Base-by-base conservation (phyloP, 192 early-diverging fungal species). In the Dispira simplex region DNA sequence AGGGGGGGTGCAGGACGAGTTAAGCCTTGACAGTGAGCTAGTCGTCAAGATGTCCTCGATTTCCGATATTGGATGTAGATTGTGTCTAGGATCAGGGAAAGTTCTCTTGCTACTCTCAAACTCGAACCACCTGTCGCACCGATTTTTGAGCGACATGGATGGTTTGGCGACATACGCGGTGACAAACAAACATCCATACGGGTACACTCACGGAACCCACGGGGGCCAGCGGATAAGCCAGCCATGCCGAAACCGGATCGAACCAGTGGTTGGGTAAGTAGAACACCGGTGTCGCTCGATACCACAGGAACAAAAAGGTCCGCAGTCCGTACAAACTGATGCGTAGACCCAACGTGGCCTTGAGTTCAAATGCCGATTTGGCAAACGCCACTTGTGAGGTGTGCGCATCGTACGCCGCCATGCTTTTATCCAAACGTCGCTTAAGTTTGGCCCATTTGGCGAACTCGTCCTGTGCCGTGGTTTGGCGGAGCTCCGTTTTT, bases 371-470 rank as follows among this genome's bases (percentile, higher is more conserved):
- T 3, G 81, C 74, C 1, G 86, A 81, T 66, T 82, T 83, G 60
- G 79, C 73, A 46, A 79, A 74, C 5, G 80, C 81, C 44, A 88
- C 78, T 27, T 86, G 81, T 62, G 45, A 46, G 46, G 23, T 43
- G 55, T 79, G 57, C 32, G 74, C 77, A 55, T 92, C 88, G 49
- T 85, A 82, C 56, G 83, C 82, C n/a, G 79, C 78, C 13, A 85
- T 78, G 47, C 75, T 68, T 32, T 81, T 80, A 68, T 94, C 92
- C 62, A 90, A 76, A 64, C 81, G 79, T 66, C 92, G 81, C 46
- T 87, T 81, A 67, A 91, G 67, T 75, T 90, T 91, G 46, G 92
- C 92, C 92, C 92, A 94, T 71, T 82, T 84, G 25, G 92, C 89
- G 80, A 94, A 94, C 76, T 92, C 82, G 70, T 94, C 90, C 74